Base-by-base conservation (phyloP, 768 basidiomycete genomes). In the Tylopilus plumbeoviolaceoides region DNA sequence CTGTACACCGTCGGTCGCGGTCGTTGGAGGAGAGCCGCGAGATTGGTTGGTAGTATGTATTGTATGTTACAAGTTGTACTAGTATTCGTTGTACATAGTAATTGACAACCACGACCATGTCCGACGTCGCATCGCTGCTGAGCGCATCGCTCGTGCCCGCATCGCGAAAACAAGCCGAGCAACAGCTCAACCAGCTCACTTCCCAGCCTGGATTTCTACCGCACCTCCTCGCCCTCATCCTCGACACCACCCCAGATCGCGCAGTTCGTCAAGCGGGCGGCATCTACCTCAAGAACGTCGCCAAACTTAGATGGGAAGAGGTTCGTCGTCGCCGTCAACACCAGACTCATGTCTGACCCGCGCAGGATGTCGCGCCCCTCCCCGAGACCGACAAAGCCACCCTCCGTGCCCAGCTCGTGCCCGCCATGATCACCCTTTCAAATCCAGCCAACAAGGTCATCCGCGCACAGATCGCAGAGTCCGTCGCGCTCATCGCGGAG, bases 231-330 rank as follows among this genome's bases (percentile, higher is more conserved):
- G 72, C 78, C 27, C 83, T 98, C 57, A 83, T 92, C 56, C 82
- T 92, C 56, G 79, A 89, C 56, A 62, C 65, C n/a, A 68, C 79
- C n/a, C 69, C 72, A 30, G 81, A 87, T 66, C 82, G 83, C 60
- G 73, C 89, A 0, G 80, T 89, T 30, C 75, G 94, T 63, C 83
- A 95, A 50, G 83, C 92, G 1, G 95, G 84, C 2, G 87, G 89
- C 47, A 85, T 98, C 31, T 94, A 89, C 72, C 84, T 97, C 59
- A 98, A 98, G 75, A 97, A 98, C 66, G 78, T 87, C 42, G 80
- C 93, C 53, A 93, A 89, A 68, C 76, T 81, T 25, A 79, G 86
- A 72, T 98, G 95, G 94, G 86, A 85, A 40, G 91, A 94, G 77
- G 93, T 91, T 42, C 25, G 80, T 73, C 3, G 14, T 5, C 41